Base-by-base conservation (phyloP, 768 basidiomycete species). In the Phallus indusiatus region DNA sequence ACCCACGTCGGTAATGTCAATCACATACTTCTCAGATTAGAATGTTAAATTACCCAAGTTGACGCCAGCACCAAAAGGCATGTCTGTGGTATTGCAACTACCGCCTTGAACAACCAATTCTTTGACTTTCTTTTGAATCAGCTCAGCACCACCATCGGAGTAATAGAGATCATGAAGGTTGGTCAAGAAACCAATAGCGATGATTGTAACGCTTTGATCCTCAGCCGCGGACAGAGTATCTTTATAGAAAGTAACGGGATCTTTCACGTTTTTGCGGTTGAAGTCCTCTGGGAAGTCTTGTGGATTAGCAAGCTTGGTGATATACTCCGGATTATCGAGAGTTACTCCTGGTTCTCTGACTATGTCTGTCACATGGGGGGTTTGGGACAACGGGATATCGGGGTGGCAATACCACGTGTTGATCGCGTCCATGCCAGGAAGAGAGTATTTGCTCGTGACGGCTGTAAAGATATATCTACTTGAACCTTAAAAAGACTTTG, bases 71-170 rank as follows among this genome's bases (percentile, higher is more conserved):
- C 42, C 21, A 21, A 47, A 7, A 21, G 55, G 55, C 11, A 10
- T 5, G 22, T 18, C 16, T 16, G 37, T 56, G 11, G 21, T 11
- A 11, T 21, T 47, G 55, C 37, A 56, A 46, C 47, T 46, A 21
- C 55, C 55, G 10, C 55, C 55, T n/a, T 56, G 36, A 16, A 56
- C 35, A 6, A 56, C 42, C 14, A 56, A 21, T 46, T 56, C 55
- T 10, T 21, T 47, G 2, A 56, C 55, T n/a, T 56, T 56, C 10
- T 6, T 12, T 47, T 56, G 14, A 47, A 56, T 56, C 17, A 56
- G 37, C 36, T 42, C 42, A 20, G 37, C 7, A n/a, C 55, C 55
- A 17, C 55, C 55, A n/a, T 12, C 11, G 3, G 55, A 56, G 22
- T 56, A 46, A 56, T 56, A 56, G 14, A 56, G 33, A 22, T 18